phyloP scores from a whole-genome alignment of 73 alveolate species.

The Paramecium tetraurelia region DNA sequence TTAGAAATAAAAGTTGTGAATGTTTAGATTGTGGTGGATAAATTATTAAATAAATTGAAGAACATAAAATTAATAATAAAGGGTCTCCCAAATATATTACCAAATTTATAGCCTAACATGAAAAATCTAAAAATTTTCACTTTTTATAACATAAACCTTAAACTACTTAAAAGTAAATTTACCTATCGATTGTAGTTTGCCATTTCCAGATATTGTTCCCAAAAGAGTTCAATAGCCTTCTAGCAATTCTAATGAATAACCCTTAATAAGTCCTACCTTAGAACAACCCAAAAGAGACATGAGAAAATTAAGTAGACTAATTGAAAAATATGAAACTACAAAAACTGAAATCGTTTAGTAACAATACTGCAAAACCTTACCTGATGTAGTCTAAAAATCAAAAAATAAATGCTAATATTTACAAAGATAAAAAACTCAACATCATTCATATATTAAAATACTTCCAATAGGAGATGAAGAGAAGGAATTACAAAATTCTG shows the following conservation, averaged over 20 bases:
- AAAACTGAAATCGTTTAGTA: neutral
- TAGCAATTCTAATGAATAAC: neutral
- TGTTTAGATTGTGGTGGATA: neutral
- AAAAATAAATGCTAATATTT: neutral
- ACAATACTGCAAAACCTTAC: neutral
- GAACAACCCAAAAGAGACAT: neutral
- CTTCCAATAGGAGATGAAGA: constrained; percentile 76
- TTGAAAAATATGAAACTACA: neutral
- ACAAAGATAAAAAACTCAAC: neutral
- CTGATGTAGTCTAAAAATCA: neutral
- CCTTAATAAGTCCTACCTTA: neutral
- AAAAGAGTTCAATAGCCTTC: neutral
- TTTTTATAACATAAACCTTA: neutral
- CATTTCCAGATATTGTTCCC: neutral
- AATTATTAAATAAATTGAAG: neutral
- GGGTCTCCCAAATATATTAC: neutral
- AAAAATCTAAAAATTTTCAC: neutral
- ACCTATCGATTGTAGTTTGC: neutral
- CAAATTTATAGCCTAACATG: neutral
- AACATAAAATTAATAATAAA: neutral
- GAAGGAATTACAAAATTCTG: constrained; percentile 58
- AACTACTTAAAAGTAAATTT: neutral
- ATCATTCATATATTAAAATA: neutral
- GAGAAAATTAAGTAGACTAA: neutral
- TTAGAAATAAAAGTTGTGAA: constrained; percentile 21